Conservation (phyloP, 805 yeast species). For the Brettanomyces custersianus region DNA sequence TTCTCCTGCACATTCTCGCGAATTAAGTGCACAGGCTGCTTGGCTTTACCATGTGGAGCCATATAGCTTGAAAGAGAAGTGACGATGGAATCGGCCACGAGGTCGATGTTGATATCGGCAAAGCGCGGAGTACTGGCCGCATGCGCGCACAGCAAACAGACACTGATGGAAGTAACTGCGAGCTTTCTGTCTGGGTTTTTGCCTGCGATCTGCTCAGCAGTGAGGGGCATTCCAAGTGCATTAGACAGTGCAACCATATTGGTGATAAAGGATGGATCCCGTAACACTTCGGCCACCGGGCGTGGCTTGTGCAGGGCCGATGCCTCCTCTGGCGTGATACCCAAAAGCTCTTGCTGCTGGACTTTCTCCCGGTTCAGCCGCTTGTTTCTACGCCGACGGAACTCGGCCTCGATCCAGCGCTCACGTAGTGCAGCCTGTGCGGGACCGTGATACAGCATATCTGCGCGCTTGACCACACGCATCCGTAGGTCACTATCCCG, state of each 20-base stretch:
- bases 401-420: slow-evolving; percentile 72
- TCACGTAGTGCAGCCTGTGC: slow-evolving; percentile 42
- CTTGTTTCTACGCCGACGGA: slow-evolving; percentile 52
- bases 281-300: slow-evolving; percentile 4
- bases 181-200: too few relatives aligned
- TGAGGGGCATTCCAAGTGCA: slow-evolving; percentile 1
- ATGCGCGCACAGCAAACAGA: too few relatives aligned
- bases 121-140: too few relatives aligned
- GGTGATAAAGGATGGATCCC: slow-evolving; percentile 4
- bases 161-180: too few relatives aligned
- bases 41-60: too few relatives aligned
- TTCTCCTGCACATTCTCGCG: too few relatives aligned
- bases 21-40: too few relatives aligned
- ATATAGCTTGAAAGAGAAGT: too few relatives aligned
- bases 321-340: slow-evolving; percentile 5
- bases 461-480: slow-evolving; percentile 68
- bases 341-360: slow-evolving; percentile 9
- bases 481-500: slow-evolving; percentile 82
- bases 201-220: too few relatives aligned
- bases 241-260: slow-evolving; percentile 10
- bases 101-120: too few relatives aligned
- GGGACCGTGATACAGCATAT: slow-evolving; percentile 50
- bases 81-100: too few relatives aligned
- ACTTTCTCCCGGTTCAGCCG: slow-evolving; percentile 40
- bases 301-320: slow-evolving; percentile 1